A percentile compares a stretch with the other conserved stretches of the same genome.
Evolutionary conservation across 495 filamentous ascomycete genomes (phyloP).

Genomic region (Arthonia radiata): DNA sequence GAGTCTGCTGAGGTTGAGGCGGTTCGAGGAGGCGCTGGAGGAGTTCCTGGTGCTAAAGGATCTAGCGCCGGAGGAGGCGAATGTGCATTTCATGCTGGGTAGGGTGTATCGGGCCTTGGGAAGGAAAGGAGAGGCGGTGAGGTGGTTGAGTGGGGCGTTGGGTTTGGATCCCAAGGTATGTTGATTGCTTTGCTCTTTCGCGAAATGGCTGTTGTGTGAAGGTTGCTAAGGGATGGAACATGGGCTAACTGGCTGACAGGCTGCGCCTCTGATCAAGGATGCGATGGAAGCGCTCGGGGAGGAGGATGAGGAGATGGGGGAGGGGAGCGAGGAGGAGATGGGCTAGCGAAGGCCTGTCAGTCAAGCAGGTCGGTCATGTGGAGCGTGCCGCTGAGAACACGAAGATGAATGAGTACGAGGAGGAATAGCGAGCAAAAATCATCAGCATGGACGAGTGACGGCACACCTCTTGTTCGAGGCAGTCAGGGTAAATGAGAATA

Average conservation of each 20-base stretch:
- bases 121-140: slow-evolving; percentile 59
- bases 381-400: no score
- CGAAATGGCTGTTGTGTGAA: no score
- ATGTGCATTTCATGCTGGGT: slow-evolving; percentile 80
- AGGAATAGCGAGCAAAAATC: no score
- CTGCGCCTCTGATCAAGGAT: no score
- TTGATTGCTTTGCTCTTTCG: slow-evolving; percentile 5
- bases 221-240: no score
- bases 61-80: slow-evolving; percentile 78
- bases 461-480: no score
- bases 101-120: slow-evolving; percentile 60
- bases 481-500: no score
- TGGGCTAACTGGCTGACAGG: no score
- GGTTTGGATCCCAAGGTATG: slow-evolving; percentile 89
- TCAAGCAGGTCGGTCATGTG: no score
- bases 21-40: slow-evolving; percentile 38
- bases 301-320: slow-evolving; percentile 36
- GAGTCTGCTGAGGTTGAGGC: slow-evolving; percentile 52
- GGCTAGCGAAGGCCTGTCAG: no score
- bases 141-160: slow-evolving; percentile 78
- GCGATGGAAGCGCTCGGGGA: slow-evolving; percentile 78
- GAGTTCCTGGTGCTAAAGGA: slow-evolving; percentile 72
- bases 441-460: no score
- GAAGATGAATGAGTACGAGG: no score
- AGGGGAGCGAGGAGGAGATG: slow-evolving; percentile 18